Percentiles rank a stretch among this genome's conserved stretches.
Conservation (phyloP, 2,329 filamentous ascomycete genomes). For the Sphaceloma murrayae region DNA sequence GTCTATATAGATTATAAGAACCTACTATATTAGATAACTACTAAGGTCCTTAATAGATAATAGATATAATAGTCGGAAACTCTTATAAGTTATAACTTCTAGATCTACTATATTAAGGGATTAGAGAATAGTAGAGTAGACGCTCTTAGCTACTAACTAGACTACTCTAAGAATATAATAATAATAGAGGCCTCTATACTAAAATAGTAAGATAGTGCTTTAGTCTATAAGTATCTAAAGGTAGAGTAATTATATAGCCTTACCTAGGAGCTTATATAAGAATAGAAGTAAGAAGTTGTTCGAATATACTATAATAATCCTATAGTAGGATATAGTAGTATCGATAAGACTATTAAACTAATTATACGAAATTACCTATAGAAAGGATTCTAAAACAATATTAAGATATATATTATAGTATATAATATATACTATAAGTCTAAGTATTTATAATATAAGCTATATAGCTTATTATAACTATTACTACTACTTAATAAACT, state of each 20-base stretch:
- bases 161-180: not conserved
- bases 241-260: constrained; percentile 2
- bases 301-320: not conserved
- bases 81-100: constrained; percentile 17
- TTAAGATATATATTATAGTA: not conserved
- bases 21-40: constrained; percentile 10
- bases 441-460: not conserved
- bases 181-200: not conserved
- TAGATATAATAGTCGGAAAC: constrained; percentile 16
- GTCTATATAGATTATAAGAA: constrained; percentile 18
- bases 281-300: constrained; percentile 6
- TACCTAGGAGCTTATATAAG: not conserved
- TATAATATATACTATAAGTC: constrained; percentile 1
- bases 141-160: constrained; percentile 2
- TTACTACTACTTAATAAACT: not conserved
- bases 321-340: not conserved
- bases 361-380: constrained; percentile 9
- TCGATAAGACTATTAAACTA: constrained; percentile 6
- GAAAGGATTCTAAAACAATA: constrained; percentile 2
- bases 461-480: constrained; percentile 2
- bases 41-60: constrained; percentile 11
- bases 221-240: constrained; percentile 2
- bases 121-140: constrained; percentile 3
- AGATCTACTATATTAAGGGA: constrained; percentile 13
- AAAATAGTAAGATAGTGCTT: not conserved